Evolutionary conservation across 371 early-diverging fungal species (phyloP), one percentile per base, ranked within the genome.

Genomic region (Mortierella sp.): DNA sequence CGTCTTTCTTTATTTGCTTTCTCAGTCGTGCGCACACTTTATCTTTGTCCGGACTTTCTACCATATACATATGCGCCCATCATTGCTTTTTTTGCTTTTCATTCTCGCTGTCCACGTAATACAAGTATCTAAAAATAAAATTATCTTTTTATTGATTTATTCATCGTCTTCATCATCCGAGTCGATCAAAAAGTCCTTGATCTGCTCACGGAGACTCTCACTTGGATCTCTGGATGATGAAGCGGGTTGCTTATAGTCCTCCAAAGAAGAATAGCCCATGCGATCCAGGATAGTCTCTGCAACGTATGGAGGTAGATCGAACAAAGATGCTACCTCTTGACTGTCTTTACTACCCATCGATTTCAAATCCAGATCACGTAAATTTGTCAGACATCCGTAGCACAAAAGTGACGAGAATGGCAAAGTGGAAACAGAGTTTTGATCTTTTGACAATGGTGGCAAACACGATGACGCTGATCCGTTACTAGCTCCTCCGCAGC

Each of bases 381-480:
- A 66, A 65, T 88, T 85, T 3, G 88, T 89, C 69, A 89, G 85
- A 69, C 92, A 92, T 32, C 89, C 89, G 59, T 92, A 92, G 62
- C 92, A 92, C 28, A 91, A 65, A 40, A 76, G 85, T 70, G 78
- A 85, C 45, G 75, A 89, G 75, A 49, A 86, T 11, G 77, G 55
- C 28, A 66, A n/a, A 28, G 49, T 49, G 28, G 62, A 1, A 28
- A 16, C 16, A 22, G 62, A 43, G 11, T 35, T 3, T 26, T 35
- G 30, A 10, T 62, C 43, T 14, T 43, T 40, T 62, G 62, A 14
- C 0, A 30, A 20, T 32, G 58, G 45, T 43, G 60, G 59, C 39
- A 26, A 64, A 24, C 66, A 63, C 1, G 64, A 61, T 30, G 70
- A 39, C 16, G 58, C 24, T n/a, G 69, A 55, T n/a, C 66, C 43